phyloP scores from a whole-genome alignment of 345 rosid species.

The Crucihimalaya himalaica region DNA sequence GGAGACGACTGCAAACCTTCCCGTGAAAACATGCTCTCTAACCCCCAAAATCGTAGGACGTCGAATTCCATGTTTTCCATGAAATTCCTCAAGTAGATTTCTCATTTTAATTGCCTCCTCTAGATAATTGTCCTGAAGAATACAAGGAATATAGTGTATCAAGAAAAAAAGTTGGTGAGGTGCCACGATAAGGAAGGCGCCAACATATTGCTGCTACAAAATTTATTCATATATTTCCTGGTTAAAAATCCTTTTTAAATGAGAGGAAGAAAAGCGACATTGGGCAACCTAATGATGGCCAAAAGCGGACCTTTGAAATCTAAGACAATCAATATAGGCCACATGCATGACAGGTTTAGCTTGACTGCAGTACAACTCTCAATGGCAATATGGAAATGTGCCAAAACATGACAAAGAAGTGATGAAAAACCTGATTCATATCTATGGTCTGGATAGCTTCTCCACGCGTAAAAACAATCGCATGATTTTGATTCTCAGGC shows the following conservation, averaged over 20 bases:
- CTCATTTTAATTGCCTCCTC: conserved; percentile 99
- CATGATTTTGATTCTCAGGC: conserved; percentile 99
- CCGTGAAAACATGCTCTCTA: conserved; percentile 91
- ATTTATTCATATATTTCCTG: neutral
- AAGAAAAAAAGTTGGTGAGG: conserved; percentile 8
- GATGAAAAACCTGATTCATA: conserved; percentile 86
- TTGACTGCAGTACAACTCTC: conserved; percentile 7
- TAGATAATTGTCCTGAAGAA: conserved; percentile 82
- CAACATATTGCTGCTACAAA: conserved; percentile 8
- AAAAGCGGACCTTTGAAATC: conserved; percentile 18
- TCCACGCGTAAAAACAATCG: conserved; percentile 92
- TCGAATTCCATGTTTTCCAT: conserved; percentile 88
- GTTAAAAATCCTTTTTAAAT: conserved; percentile 11
- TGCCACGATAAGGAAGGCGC: neutral
- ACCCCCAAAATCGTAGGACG: conserved; percentile 97
- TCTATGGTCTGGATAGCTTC: conserved; percentile 98
- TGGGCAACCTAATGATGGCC: conserved; percentile 12
- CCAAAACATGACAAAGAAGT: conserved; percentile 15
- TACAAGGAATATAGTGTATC: conserved; percentile 28
- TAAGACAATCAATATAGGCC: conserved; percentile 19
- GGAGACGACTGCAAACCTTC: conserved; percentile 61
- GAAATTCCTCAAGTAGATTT: conserved; percentile 95
- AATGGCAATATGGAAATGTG: neutral
- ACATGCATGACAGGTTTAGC: conserved; percentile 16
- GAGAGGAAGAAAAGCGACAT: conserved; percentile 4